phyloP scores from a whole-genome alignment of 164 flowering plant species.

The Pachysandra terminalis region DNA sequence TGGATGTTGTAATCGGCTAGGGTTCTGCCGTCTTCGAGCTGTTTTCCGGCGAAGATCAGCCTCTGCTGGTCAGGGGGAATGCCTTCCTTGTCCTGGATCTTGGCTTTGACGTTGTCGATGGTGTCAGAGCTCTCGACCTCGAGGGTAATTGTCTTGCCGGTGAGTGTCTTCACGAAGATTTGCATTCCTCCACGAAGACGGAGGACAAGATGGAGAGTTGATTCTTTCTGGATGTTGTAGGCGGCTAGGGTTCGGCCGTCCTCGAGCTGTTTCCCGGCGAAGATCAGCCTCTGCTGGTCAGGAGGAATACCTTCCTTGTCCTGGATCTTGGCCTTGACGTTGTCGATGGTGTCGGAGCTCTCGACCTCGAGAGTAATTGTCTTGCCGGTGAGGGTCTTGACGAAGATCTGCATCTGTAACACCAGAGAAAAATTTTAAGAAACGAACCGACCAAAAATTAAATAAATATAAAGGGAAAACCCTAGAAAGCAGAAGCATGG shows the following conservation, averaged over 20 bases:
- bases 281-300: conserved; percentile 59
- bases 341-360: conserved; percentile 58
- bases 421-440: too few relatives aligned
- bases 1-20: conserved; percentile 70
- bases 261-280: conserved; percentile 67
- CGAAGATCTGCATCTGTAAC: neutral
- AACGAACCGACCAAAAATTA: too few relatives aligned
- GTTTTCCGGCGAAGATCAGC: conserved; percentile 63
- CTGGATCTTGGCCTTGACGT: conserved; percentile 62
- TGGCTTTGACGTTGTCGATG: conserved; percentile 65
- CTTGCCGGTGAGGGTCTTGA: neutral
- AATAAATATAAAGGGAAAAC: too few relatives aligned
- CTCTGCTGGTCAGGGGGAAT: conserved; percentile 66
- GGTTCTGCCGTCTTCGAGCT: conserved; percentile 59
- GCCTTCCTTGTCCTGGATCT: conserved; percentile 65
- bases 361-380: neutral
- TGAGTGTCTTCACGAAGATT: neutral
- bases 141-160: neutral
- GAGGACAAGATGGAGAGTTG: conserved; percentile 28
- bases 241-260: conserved; percentile 63
- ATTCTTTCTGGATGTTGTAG: conserved; percentile 66
- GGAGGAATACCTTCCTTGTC: conserved; percentile 69
- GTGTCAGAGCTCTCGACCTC: conserved; percentile 35
- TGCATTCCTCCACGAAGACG: conserved; percentile 23
- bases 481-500: too few relatives aligned